A percentile compares a stretch with the other conserved stretches of the same genome.
These are phyloP conservation scores for Apiotrichum domesticum DNA, from an alignment of 1,284 basidiomycete genomes.

Conservation along the genomic window DNA sequence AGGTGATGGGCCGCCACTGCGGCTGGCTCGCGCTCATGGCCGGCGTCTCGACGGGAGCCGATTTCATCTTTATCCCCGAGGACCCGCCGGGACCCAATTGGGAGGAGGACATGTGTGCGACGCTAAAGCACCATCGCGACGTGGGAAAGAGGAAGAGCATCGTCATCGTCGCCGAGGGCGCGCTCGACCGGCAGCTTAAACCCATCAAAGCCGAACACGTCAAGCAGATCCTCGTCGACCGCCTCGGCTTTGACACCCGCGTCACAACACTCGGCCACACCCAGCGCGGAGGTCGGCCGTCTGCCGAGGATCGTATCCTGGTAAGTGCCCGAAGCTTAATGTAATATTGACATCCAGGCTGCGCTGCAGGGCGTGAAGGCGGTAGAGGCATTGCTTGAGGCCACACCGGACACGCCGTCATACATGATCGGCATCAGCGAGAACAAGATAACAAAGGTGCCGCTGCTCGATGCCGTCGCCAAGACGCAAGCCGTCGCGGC, in stretches of 20 bases:
- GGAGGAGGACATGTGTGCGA: constrained; percentile 88
- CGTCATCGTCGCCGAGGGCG: constrained; percentile 95
- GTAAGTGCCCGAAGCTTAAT: constrained; percentile 49
- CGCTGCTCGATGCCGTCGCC: constrained; percentile 85
- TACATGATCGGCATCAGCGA: constrained; percentile 97
- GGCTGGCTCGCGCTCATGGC: constrained; percentile 95
- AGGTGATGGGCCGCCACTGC: constrained; percentile 98
- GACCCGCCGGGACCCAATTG: constrained; percentile 76
- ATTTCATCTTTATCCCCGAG: constrained; percentile 97
- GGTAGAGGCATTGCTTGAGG: constrained; percentile 78
- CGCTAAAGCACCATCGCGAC: constrained; percentile 81
- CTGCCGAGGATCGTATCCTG: constrained; percentile 85
- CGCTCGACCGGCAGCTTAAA: constrained; percentile 76
- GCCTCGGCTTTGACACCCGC: constrained; percentile 86
- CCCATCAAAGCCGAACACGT: constrained; percentile 87
- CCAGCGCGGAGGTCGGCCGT: constrained; percentile 88
- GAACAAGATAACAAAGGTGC: constrained; percentile 89
- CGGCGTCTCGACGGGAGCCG: constrained; percentile 86
- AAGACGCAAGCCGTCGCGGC: constrained; percentile 79
- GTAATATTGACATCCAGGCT: constrained; percentile 54
- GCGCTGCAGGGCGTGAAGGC: constrained; percentile 93
- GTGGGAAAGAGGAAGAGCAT: constrained; percentile 96
- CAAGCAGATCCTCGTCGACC: constrained; percentile 78
- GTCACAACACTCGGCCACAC: constrained; percentile 97
- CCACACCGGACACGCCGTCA: constrained; percentile 82